Evolutionary conservation across 768 basidiomycete genomes (phyloP).

Genomic region (Hemileccinum rubropunctum): DNA sequence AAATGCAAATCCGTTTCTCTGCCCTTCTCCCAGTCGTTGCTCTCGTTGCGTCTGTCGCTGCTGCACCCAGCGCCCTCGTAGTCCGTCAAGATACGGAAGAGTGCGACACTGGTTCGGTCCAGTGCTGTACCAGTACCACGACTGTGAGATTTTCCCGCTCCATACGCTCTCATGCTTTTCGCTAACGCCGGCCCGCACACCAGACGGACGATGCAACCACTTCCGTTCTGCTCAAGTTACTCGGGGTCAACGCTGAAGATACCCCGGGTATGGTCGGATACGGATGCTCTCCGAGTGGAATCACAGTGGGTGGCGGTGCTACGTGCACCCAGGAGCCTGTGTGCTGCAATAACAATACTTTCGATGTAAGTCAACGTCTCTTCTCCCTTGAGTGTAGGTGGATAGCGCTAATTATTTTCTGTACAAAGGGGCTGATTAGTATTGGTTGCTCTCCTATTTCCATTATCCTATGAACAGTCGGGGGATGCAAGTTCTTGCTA

Average conservation of each 20-base stretch:
- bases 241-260: neutral
- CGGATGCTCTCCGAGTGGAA: neutral
- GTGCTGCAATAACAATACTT: conserved; percentile 14
- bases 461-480: neutral
- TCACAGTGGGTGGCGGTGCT: neutral
- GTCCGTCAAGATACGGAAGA: neutral
- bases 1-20: conserved; percentile 9
- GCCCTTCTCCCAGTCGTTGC: conserved; percentile 10
- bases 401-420: neutral
- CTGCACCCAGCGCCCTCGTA: conserved; percentile 5
- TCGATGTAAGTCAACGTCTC: conserved; percentile 1
- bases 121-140: conserved; percentile 10
- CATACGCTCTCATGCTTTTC: neutral
- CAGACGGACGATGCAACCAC: neutral
- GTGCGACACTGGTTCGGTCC: conserved; percentile 11
- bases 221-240: neutral
- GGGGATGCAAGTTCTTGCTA: neutral
- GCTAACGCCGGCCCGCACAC: neutral
- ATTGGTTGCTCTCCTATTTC: conserved; percentile 12
- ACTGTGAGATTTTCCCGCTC: neutral
- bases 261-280: conserved; percentile 1
- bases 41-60: conserved; percentile 3
- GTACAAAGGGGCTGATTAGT: conserved; percentile 8
- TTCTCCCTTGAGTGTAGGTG: too few relatives aligned
- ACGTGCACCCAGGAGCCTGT: conserved; percentile 12